A percentile compares a stretch with the other conserved stretches of the same genome.
These are phyloP conservation scores for Drechmeria coniospora DNA, from an alignment of 2,329 filamentous ascomycete genomes.

Conservation along the genomic window DNA sequence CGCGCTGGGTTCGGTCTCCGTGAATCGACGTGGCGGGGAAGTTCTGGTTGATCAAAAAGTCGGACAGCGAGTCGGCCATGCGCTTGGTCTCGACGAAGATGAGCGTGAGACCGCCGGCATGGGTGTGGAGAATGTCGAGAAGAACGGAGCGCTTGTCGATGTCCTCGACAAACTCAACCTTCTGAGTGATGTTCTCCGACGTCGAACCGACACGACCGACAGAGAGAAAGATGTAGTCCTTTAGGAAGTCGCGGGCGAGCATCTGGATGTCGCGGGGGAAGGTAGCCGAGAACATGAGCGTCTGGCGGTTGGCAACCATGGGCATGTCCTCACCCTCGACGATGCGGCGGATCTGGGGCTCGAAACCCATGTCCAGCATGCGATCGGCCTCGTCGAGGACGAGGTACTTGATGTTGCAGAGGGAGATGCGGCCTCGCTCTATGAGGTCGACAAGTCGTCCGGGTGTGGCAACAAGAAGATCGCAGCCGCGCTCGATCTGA, in stretches of 20 bases:
- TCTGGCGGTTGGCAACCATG: slow-evolving; percentile 66
- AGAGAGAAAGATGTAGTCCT: slow-evolving; percentile 98
- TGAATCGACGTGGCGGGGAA: slow-evolving; percentile 98
- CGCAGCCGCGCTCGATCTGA: slow-evolving; percentile 93
- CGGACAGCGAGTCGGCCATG: slow-evolving; percentile 94
- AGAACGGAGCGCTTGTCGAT: slow-evolving; percentile 95
- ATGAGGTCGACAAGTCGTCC: slow-evolving; percentile 96
- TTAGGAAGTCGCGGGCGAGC: slow-evolving; percentile 95
- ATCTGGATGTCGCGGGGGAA: slow-evolving; percentile 99
- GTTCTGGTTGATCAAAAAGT: slow-evolving; percentile 96
- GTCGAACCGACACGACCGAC: slow-evolving; percentile 97
- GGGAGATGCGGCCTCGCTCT: slow-evolving; percentile 93
- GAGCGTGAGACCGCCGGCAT: slow-evolving; percentile 74
- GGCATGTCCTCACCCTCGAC: slow-evolving; percentile 99
- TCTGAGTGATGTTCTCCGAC: slow-evolving; percentile 99
- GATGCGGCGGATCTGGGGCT: slow-evolving; percentile 97
- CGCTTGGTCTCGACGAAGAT: slow-evolving; percentile 99
- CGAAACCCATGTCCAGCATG: slow-evolving; percentile 99
- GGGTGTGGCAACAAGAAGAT: slow-evolving; percentile 91
- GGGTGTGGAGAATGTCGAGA: slow-evolving; percentile 91
- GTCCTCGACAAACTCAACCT: slow-evolving; percentile 95
- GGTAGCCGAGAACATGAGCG: slow-evolving; percentile 99
- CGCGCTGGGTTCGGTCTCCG: slow-evolving; percentile 94
- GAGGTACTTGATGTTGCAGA: slow-evolving; percentile 97
- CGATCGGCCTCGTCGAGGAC: slow-evolving; percentile 98